Conservation (phyloP, 1,284 basidiomycete genomes). For the Moniliophthora roreri region DNA sequence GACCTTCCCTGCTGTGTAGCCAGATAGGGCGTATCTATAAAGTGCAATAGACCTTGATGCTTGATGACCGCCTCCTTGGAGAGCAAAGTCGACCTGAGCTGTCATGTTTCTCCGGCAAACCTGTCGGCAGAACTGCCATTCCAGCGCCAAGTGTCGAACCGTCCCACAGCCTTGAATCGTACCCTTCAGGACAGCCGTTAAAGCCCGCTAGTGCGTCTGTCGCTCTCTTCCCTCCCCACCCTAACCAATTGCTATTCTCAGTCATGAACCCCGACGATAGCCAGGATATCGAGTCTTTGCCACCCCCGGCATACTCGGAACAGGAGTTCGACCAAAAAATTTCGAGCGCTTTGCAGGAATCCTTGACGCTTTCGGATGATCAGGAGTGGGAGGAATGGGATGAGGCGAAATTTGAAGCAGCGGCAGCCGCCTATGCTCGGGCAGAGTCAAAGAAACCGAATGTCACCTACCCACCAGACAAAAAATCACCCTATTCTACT, state of each 20-base stretch:
- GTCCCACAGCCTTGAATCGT: no score
- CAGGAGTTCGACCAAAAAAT: constrained; percentile 59
- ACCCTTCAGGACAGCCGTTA: no score
- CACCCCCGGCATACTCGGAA: constrained; percentile 51
- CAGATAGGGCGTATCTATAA: no score
- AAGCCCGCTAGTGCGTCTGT: no score
- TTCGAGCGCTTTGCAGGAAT: constrained; percentile 38
- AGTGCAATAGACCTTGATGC: no score
- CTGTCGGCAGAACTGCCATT: no score
- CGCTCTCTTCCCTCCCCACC: neutral
- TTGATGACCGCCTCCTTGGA: no score
- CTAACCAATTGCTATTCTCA: neutral
- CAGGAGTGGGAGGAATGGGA: constrained; percentile 51
- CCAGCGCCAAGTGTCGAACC: no score
- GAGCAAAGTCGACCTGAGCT: no score
- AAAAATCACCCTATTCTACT: neutral
- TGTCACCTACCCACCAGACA: neutral
- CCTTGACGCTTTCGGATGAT: constrained; percentile 30
- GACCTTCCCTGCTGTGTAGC: no score
- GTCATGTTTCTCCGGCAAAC: no score
- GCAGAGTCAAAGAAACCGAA: neutral
- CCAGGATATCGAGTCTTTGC: constrained; percentile 26
- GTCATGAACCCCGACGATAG: constrained; percentile 2
- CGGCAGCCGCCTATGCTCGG: constrained; percentile 5
- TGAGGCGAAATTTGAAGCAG: constrained; percentile 40